Conservation (phyloP, 164 flowering plant genomes). For the Umbilicus rupestris region DNA sequence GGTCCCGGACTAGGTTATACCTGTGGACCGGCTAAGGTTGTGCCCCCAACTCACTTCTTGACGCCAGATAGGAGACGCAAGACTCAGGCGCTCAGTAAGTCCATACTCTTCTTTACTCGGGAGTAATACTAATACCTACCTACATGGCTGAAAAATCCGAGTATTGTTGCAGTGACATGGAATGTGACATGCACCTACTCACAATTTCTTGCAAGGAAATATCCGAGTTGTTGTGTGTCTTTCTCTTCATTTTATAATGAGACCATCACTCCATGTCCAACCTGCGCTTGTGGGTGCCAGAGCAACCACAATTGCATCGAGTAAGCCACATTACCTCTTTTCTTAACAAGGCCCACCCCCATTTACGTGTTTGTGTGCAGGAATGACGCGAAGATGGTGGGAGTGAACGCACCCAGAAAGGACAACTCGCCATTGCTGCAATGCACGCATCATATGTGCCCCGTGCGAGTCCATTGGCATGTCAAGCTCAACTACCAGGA, state of each 20-base stretch:
- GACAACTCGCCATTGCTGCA: constrained; percentile 30
- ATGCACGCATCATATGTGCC: constrained; percentile 53
- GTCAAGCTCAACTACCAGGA: constrained; percentile 40
- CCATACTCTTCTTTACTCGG: not conserved
- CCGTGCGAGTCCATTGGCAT: constrained; percentile 45
- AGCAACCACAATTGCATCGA: constrained; percentile 47
- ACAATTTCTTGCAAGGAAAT: constrained; percentile 54
- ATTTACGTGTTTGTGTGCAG: constrained; percentile 11
- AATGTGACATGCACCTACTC: constrained; percentile 78
- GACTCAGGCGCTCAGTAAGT: constrained; percentile 77
- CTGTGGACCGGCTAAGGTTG: constrained; percentile 61
- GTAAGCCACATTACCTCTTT: constrained; percentile 25
- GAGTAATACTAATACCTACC: not conserved
- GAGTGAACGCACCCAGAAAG: constrained; percentile 30
- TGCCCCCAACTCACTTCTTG: constrained; percentile 38
- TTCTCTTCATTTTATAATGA: constrained; percentile 65
- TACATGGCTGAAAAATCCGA: not conserved
- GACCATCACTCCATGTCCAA: constrained; percentile 51
- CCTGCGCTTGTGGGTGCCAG: constrained; percentile 65
- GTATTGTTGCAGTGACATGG: constrained; percentile 63
- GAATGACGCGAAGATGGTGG: constrained; percentile 29
- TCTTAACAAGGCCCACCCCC: not conserved
- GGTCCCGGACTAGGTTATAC: constrained; percentile 80
- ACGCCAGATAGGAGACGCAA: constrained; percentile 45
- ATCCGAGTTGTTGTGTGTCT: constrained; percentile 74